Percentiles rank a stretch among this genome's conserved stretches.
Conservation (phyloP, 371 early-diverging fungal genomes). For the Mucor piriformis region DNA sequence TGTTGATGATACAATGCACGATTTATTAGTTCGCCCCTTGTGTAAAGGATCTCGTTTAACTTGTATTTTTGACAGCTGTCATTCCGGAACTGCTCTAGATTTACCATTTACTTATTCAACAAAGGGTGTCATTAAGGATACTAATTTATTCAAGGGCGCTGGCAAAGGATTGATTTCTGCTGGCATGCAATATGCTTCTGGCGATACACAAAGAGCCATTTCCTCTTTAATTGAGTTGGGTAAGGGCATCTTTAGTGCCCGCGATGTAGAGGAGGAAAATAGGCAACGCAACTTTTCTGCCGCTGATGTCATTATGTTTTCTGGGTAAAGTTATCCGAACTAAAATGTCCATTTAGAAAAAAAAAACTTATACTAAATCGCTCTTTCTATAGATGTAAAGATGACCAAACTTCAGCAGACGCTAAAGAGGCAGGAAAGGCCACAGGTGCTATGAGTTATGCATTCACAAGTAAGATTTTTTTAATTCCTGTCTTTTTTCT, state of each 20-base stretch:
- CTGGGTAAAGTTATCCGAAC: constrained; percentile 59
- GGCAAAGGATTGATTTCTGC: constrained; percentile 49
- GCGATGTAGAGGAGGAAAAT: constrained; percentile 44
- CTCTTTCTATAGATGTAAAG: constrained; percentile 67
- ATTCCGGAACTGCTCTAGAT: constrained; percentile 85
- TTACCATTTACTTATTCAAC: constrained; percentile 83
- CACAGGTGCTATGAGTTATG: constrained; percentile 86
- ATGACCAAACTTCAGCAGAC: constrained; percentile 90
- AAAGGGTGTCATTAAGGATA: constrained; percentile 65
- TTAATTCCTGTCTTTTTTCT: neutral
- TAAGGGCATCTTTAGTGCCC: constrained; percentile 42
- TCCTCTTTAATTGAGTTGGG: constrained; percentile 49
- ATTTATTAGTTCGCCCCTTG: constrained; percentile 78
- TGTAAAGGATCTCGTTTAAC: constrained; percentile 86
- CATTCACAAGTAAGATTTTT: constrained; percentile 59
- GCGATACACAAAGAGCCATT: constrained; percentile 45
- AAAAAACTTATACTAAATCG: constrained; percentile 51
- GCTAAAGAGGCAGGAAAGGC: constrained; percentile 57
- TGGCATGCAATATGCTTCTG: constrained; percentile 54
- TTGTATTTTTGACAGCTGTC: constrained; percentile 85
- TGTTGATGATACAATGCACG: constrained; percentile 86
- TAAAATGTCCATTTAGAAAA: neutral
- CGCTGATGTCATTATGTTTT: constrained; percentile 86
- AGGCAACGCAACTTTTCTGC: constrained; percentile 50
- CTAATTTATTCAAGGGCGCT: constrained; percentile 53